These are phyloP conservation scores for Pseudopithomyces maydicus DNA, from an alignment of 2,329 filamentous ascomycete species.

Conservation along the genomic window DNA sequence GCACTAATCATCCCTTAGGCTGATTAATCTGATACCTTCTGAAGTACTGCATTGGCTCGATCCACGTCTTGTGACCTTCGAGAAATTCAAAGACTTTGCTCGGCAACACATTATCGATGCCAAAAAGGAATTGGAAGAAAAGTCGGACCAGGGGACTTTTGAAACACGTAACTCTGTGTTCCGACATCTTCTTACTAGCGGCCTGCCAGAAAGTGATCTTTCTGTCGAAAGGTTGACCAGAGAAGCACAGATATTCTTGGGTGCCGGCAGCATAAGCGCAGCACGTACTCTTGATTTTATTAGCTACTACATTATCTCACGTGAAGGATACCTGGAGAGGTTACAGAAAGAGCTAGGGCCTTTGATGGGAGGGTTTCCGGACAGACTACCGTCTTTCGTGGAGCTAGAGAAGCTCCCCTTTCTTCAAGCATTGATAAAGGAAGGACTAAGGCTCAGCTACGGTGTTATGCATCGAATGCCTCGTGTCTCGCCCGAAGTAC, in stretches of 20 bases:
- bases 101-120: conserved; percentile 7
- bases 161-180: conserved; percentile 5
- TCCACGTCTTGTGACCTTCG: conserved; percentile 2
- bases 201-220: conserved; percentile 15
- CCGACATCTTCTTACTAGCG: conserved; percentile 15
- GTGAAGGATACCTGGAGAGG: background rate
- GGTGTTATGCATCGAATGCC: conserved; percentile 14
- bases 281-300: conserved; percentile 11
- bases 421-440: conserved; percentile 16
- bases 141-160: background rate
- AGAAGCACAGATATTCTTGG: conserved; percentile 27
- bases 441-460: conserved; percentile 16
- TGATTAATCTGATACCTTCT: conserved; percentile 3
- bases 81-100: conserved; percentile 1
- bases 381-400: background rate
- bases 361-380: conserved; percentile 8
- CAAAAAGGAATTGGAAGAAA: conserved; percentile 2
- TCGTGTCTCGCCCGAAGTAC: conserved; percentile 9
- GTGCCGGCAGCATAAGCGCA: conserved; percentile 10
- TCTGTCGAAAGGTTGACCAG: conserved; percentile 19
- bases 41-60: conserved; percentile 5
- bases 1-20: background rate
- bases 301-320: conserved; percentile 11
- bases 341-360: conserved; percentile 9
- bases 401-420: conserved; percentile 14